Conservation (phyloP, 148 eudicot species). For the Selenicereus undatus region DNA sequence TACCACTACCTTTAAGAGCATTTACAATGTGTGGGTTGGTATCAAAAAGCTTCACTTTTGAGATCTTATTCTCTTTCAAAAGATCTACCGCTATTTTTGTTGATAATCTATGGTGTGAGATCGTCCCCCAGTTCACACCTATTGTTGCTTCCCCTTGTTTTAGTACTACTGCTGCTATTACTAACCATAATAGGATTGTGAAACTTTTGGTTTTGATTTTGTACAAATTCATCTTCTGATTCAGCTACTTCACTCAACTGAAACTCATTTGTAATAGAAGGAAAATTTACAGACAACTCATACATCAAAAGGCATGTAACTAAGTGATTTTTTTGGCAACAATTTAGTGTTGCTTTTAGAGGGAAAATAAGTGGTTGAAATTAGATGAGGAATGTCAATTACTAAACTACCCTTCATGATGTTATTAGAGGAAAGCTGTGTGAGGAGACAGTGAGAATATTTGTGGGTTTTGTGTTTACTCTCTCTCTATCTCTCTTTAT, state of each 20-base stretch:
- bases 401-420: too few relatives aligned
- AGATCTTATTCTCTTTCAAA: slow-evolving; percentile 49
- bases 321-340: too few relatives aligned
- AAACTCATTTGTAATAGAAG: not conserved
- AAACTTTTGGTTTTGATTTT: not conserved
- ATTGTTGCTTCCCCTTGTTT: slow-evolving; percentile 37
- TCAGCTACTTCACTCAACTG: not conserved
- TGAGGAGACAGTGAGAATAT: too few relatives aligned
- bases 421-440: too few relatives aligned
- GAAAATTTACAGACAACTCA: too few relatives aligned
- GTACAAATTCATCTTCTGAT: not conserved
- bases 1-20: slow-evolving; percentile 52
- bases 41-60: slow-evolving; percentile 81
- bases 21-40: slow-evolving; percentile 47
- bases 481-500: too few relatives aligned
- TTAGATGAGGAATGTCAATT: too few relatives aligned
- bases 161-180: not conserved
- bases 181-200: not conserved
- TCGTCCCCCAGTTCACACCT: slow-evolving; percentile 87
- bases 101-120: slow-evolving; percentile 52
- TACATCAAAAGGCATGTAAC: too few relatives aligned
- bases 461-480: too few relatives aligned
- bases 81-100: slow-evolving; percentile 67
- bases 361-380: too few relatives aligned
- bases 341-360: too few relatives aligned